Conservation (phyloP, 2,329 filamentous ascomycete genomes). For the Camillea tinctor region DNA sequence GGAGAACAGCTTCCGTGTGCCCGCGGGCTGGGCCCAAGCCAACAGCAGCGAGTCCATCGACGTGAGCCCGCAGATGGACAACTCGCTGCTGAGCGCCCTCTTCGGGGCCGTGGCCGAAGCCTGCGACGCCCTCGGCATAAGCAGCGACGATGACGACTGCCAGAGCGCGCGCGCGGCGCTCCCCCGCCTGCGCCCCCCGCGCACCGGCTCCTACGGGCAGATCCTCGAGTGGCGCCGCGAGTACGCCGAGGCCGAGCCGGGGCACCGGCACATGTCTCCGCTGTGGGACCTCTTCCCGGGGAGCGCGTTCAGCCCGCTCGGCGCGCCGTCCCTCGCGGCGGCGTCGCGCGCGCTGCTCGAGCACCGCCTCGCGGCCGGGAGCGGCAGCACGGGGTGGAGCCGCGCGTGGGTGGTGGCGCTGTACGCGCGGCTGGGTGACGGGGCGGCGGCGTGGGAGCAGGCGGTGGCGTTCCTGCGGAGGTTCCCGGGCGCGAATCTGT, state of each 20-base stretch:
- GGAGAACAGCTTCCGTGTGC: constrained; percentile 16
- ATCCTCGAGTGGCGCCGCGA: constrained; percentile 24
- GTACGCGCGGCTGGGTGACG: constrained; percentile 42
- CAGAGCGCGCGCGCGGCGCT: constrained; percentile 4
- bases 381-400: constrained; percentile 43
- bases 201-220: constrained; percentile 20
- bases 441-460: constrained; percentile 35
- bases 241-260: constrained; percentile 16
- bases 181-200: constrained; percentile 10
- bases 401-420: constrained; percentile 47
- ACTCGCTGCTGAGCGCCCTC: constrained; percentile 37
- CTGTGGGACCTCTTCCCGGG: constrained; percentile 21
- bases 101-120: constrained; percentile 27
- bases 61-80: constrained; percentile 15
- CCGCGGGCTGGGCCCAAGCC: background rate
- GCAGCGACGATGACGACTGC: constrained; percentile 4
- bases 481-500: constrained; percentile 41
- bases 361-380: constrained; percentile 13
- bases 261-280: constrained; percentile 22
- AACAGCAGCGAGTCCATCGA: constrained; percentile 11
- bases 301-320: constrained; percentile 15
- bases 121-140: constrained; percentile 7
- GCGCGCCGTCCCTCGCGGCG: constrained; percentile 4
- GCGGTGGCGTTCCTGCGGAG: constrained; percentile 35
- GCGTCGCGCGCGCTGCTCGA: constrained; percentile 16